Evolutionary conservation across 1,139 yeast species (phyloP).

Genomic region (Debaryomyces singareniensis): DNA sequence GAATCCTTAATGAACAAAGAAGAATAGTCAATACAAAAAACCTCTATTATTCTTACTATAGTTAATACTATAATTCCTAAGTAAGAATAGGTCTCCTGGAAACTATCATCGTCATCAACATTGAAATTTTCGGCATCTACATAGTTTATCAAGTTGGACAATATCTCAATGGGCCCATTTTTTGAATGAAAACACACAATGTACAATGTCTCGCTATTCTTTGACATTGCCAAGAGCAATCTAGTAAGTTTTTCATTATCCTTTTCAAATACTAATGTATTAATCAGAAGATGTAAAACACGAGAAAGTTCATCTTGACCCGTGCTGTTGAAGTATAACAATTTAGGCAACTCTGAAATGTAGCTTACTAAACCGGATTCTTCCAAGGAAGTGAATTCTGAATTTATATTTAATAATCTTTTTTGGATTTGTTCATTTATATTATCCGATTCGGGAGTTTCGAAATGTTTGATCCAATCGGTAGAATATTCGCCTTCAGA

Average conservation of each 20-base stretch:
- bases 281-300: constrained; percentile 25
- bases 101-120: constrained; percentile 46
- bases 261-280: constrained; percentile 32
- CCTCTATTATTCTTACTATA: constrained; percentile 36
- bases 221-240: constrained; percentile 39
- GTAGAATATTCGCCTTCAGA: neutral
- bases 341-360: constrained; percentile 13
- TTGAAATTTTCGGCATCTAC: constrained; percentile 29
- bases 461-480: neutral
- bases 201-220: constrained; percentile 35
- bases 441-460: neutral
- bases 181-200: constrained; percentile 27
- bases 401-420: constrained; percentile 38
- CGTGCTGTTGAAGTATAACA: constrained; percentile 34
- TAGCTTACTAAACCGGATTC: constrained; percentile 45
- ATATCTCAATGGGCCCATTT: constrained; percentile 16
- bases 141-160: constrained; percentile 24
- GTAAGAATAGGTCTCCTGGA: constrained; percentile 64
- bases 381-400: constrained; percentile 50
- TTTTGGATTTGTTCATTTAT: constrained; percentile 16
- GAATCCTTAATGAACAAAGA: constrained; percentile 21
- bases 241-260: constrained; percentile 43
- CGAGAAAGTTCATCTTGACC: constrained; percentile 32
- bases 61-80: constrained; percentile 56
- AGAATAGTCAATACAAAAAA: constrained; percentile 37